Evolutionary conservation across 2,329 filamentous ascomycete species (phyloP).

Genomic region (Diplodia mutila): DNA sequence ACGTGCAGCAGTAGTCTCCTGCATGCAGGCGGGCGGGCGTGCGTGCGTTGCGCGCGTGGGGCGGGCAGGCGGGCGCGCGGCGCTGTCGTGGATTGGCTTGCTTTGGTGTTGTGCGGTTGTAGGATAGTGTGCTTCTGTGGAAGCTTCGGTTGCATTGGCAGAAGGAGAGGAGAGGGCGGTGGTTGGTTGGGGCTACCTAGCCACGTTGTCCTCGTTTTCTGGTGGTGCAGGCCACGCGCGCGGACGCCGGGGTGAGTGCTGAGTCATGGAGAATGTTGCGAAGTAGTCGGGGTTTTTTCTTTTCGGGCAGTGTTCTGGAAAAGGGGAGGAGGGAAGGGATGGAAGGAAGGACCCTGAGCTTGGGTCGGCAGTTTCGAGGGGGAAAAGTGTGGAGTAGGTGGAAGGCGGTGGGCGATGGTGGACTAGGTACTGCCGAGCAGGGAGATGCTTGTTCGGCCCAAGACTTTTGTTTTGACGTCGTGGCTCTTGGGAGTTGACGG

Average conservation of each 20-base stretch:
- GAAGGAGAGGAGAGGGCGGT: background rate
- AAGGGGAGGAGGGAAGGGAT: too few species aligned
- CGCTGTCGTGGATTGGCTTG: too few species aligned
- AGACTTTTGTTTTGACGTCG: constrained; percentile 1
- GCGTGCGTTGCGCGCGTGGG: background rate
- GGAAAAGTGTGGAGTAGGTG: background rate
- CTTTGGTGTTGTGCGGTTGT: background rate
- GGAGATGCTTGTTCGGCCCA: background rate
- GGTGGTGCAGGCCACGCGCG: background rate
- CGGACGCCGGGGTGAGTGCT: background rate
- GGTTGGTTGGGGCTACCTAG: background rate
- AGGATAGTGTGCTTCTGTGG: background rate
- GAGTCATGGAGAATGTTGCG: background rate
- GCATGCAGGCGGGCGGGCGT: background rate
- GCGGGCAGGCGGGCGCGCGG: background rate
- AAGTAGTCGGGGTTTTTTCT: background rate
- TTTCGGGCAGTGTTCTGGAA: constrained; percentile 3
- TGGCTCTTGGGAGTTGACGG: background rate
- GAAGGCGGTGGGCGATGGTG: background rate
- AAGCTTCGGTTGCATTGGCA: background rate
- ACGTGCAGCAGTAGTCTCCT: too few species aligned
- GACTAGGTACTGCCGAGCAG: background rate
- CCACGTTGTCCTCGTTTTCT: background rate
- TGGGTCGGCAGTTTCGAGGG: background rate
- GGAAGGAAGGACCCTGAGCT: background rate